Percentiles rank a stretch among this genome's conserved stretches.
Evolutionary conservation across 495 filamentous ascomycete genomes (phyloP).

Genomic region (Neurospora sp.): DNA sequence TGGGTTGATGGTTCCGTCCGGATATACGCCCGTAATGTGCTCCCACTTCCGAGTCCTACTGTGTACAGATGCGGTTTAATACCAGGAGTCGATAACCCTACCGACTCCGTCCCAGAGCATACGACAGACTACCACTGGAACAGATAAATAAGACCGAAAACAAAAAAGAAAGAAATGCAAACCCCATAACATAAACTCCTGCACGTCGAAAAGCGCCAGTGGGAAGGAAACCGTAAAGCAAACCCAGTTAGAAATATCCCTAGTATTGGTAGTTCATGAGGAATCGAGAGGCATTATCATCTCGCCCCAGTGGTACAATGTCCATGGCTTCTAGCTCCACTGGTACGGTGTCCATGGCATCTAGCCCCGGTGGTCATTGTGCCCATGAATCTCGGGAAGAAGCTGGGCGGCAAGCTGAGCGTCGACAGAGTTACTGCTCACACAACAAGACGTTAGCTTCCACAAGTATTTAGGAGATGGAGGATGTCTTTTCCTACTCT

Average conservation of each 20-base stretch:
- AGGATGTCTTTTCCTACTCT: background rate
- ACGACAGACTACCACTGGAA: background rate
- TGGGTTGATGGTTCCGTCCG: background rate
- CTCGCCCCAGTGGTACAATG: background rate
- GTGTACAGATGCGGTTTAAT: background rate
- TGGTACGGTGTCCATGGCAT: background rate
- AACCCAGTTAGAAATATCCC: background rate
- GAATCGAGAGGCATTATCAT: background rate
- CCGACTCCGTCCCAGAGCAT: background rate
- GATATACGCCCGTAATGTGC: background rate
- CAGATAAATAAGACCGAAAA: background rate
- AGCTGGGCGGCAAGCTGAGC: conserved; percentile 14
- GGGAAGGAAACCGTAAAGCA: background rate
- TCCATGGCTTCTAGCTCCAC: background rate
- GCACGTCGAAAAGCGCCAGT: background rate
- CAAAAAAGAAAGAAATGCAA: background rate
- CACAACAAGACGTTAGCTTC: background rate
- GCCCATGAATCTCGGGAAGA: conserved; percentile 12
- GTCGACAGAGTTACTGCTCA: conserved; percentile 1
- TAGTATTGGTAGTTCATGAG: background rate
- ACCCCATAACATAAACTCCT: background rate
- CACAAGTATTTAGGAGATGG: background rate
- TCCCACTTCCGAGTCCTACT: background rate
- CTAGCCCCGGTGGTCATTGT: background rate
- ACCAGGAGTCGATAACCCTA: background rate